A percentile compares a stretch with the other conserved stretches of the same genome.
Evolutionary conservation across 805 yeast species (phyloP).

Genomic region (Saccharomycopsis amapae): DNA sequence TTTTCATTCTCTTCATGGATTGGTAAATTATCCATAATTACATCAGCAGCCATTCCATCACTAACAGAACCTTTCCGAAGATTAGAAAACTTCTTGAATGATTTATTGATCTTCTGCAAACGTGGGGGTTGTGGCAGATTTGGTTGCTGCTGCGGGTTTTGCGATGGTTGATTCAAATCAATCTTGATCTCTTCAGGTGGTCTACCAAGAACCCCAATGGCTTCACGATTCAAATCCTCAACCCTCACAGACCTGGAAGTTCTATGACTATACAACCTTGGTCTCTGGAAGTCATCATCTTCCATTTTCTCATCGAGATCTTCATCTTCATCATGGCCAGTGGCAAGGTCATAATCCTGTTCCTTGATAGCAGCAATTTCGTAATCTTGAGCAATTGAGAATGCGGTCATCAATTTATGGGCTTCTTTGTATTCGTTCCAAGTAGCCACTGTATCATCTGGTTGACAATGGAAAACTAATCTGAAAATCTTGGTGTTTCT

Average conservation of each 20-base stretch:
- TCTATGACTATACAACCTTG: constrained; percentile 9
- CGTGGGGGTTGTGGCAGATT: background rate
- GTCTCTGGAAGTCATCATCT: constrained; percentile 3
- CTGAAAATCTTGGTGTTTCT: constrained; percentile 78
- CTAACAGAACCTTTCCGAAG: constrained; percentile 2
- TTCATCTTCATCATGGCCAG: background rate
- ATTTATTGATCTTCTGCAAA: constrained; percentile 3
- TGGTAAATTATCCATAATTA: background rate
- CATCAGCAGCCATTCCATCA: background rate
- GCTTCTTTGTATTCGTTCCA: constrained; percentile 86
- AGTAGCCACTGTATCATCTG: constrained; percentile 81
- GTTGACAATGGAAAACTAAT: constrained; percentile 86
- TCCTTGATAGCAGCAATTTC: constrained; percentile 22
- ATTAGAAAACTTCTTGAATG: constrained; percentile 6
- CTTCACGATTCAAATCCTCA: constrained; percentile 13
- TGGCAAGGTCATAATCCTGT: background rate
- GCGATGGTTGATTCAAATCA: background rate
- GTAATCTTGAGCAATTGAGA: constrained; percentile 32
- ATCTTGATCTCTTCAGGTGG: constrained; percentile 15
- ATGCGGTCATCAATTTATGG: constrained; percentile 53
- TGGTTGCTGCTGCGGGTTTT: constrained; percentile 8
- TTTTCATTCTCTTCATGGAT: constrained; percentile 3
- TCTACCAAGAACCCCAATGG: constrained; percentile 15
- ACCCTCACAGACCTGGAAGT: constrained; percentile 17
- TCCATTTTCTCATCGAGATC: constrained; percentile 4